Evolutionary conservation across 805 yeast genomes (phyloP), one percentile per base, ranked within the genome.

Genomic region (Lipomyces sp.): DNA sequence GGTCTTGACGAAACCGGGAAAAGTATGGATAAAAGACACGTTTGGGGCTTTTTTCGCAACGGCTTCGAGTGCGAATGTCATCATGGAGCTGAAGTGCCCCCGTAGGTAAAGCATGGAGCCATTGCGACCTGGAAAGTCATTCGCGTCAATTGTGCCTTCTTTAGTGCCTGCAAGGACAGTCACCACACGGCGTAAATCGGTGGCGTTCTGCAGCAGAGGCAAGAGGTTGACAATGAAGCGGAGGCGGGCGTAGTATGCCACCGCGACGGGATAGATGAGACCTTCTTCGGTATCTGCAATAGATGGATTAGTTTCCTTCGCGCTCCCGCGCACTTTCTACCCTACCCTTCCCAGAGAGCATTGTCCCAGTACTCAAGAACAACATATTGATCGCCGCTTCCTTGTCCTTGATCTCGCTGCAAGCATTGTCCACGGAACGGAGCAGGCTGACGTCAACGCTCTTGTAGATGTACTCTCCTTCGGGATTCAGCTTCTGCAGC

Each of bases 391-490:
- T 30, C 30, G 58, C 51, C 53, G 32, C 32, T 30, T 55, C 58
- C 58, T 55, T 55, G 29, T 55, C 51, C 51, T 29, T 55, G 34
- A 55, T 55, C 34, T 55, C 58, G 29, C 51, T 60, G 51, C 58
- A 55, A 30, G 32, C 45, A 24, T 55, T 32, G 51, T 55, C 58
- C 13, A 55, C 51, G 24, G 24, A 18, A 18, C 51, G 34, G 58
- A 34, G 32, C 51, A 34, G 32, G 51, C 53, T 55, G 58, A 55
- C 51, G 58, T 55, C 58, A 11, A 34, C 37, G 37, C 37, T 34
- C 37, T 34, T 34, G 37, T 34, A 34, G 37, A 34, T 34, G 37
- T 34, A 34, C 37, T 34, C 37, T 48, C 59, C 59, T 34, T 33
- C 15, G 50, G 59, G 59, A 34, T 56, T 56, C 30, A 56, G n/a